Evolutionary conservation across 345 rosid genomes (phyloP), one percentile per base, ranked within the genome.

Genomic region (Turritis glabra): DNA sequence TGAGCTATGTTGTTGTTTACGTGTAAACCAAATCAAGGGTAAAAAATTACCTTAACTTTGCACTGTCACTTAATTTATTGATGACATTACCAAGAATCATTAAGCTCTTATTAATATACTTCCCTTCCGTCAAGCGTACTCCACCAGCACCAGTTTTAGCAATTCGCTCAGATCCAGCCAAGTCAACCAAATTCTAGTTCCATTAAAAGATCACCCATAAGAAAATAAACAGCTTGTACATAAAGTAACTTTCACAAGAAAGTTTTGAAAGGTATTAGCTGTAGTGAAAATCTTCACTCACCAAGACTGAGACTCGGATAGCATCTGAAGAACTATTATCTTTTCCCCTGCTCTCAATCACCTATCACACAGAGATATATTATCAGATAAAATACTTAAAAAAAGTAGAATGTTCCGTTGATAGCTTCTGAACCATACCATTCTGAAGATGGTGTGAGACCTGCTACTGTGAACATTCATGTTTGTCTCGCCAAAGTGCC

Each of bases 111-210:
- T 90, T 95, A 56, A 95, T 95, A 81, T 90, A 74, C 82, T 90
- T 95, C 72, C 97, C 99, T 85, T 95, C 99, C 44, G 85, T 88
- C 78, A 95, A 75, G 10, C 96, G 95, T 68, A 90, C 96, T 56
- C 97, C 97, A 71, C 82, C 97, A 77, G 98, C 93, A 72, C 96
- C 96, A 57, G 96, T 94, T 81, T 94, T 94, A 50, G 97, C 96
- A 57, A 94, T 89, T 57, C 96, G 75, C 79, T 91, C 97, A 26
- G 98, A 94, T 6, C 97, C 99, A 57, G 97, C 97, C 78, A 95
- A 85, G 82, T 94, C 97, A 25, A 91, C 97, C 87, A 91, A 85
- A 73, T 91, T 95, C 97, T 91, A 72, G 67, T 68, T 66, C 78
- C 78, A 75, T 51, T 23, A 41, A 51, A 48, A 55, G n/a, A 47